Evolutionary conservation across 169 alveolate genomes (phyloP).

Genomic region (Plasmodium fragile): DNA sequence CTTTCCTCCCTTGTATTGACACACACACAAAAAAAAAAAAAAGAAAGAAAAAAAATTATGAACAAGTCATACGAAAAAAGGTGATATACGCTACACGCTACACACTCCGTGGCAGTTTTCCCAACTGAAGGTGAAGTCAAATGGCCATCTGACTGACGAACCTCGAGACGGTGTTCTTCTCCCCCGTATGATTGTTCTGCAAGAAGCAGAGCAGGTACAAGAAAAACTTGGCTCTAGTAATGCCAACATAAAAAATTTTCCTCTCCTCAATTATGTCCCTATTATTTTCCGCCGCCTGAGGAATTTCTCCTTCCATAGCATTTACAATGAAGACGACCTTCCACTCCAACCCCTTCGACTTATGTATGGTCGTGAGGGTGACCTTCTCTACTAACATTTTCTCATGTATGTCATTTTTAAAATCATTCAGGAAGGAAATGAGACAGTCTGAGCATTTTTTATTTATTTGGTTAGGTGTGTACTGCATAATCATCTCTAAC

Average conservation of each 20-base stretch:
- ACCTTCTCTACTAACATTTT: slow-evolving; percentile 79
- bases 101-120: too few relatives aligned
- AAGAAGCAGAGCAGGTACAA: slow-evolving; percentile 31
- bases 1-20: not conserved
- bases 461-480: slow-evolving; percentile 14
- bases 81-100: not conserved
- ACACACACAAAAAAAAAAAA: not conserved
- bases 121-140: not conserved
- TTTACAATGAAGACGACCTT: slow-evolving; percentile 86
- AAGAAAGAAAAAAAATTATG: too few relatives aligned
- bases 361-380: slow-evolving; percentile 86
- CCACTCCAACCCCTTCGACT: slow-evolving; percentile 90
- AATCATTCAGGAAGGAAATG: slow-evolving; percentile 40
- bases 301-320: slow-evolving; percentile 82
- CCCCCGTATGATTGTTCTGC: slow-evolving; percentile 31
- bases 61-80: too few relatives aligned
- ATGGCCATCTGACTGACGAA: slow-evolving; percentile 48
- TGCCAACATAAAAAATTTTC: slow-evolving; percentile 88
- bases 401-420: slow-evolving; percentile 61
- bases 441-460: slow-evolving; percentile 40
- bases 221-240: slow-evolving; percentile 84
- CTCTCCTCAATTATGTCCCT: slow-evolving; percentile 87
- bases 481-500: slow-evolving; percentile 29
- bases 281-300: slow-evolving; percentile 41
- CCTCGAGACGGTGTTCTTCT: slow-evolving; percentile 56